Evolutionary conservation across 169 alveolate species (phyloP), one percentile per base, ranked within the genome.

Genomic region (Babesia sp.): DNA sequence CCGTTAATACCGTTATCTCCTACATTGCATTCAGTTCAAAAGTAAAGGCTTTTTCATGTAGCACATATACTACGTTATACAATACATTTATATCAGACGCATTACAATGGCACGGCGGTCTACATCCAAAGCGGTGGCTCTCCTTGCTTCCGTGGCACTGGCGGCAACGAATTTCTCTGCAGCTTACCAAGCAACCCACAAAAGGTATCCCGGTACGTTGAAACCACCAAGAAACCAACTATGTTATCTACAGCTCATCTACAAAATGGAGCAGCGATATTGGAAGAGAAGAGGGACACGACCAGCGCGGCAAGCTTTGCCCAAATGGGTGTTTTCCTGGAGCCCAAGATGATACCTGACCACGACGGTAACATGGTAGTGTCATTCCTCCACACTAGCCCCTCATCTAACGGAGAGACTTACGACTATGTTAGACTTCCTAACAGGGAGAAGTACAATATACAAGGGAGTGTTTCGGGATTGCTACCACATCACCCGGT

Each of bases 391-490:
- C 89, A 81, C 28, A 54, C 71, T 3, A 39, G 74, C 44, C 42
- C 72, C 45, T 33, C 54, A 20, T 81, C 89, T 3, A 14, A 31
- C 0, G 66, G 67, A 0, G 89, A 33, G 24, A 63, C 59, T 26
- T 79, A 71, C 69, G 89, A 81, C 64, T 18, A 7, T 18, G 82
- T 71, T 16, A 63, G 33, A 31, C 64, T 67, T 11, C 46, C 82
- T 29, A 3, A 60, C n/a, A 55, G 60, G 26, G 2, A 59, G 11
- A 71, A 55, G 63, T 72, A 42, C 59, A 36, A 46, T 37, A 55
- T 89, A 24, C 42, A 84, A 14, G 93, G 93, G 24, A 12, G 22
- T 1, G 93, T 89, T 37, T 61, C 55, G 20, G 91, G 91, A 20
- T 51, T 89, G 39, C 55, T 41, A 29, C 42, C 48, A 28, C 85